Conservation (phyloP, 2,329 filamentous ascomycete genomes). For the Nannizziopsis arthrosporioides region DNA sequence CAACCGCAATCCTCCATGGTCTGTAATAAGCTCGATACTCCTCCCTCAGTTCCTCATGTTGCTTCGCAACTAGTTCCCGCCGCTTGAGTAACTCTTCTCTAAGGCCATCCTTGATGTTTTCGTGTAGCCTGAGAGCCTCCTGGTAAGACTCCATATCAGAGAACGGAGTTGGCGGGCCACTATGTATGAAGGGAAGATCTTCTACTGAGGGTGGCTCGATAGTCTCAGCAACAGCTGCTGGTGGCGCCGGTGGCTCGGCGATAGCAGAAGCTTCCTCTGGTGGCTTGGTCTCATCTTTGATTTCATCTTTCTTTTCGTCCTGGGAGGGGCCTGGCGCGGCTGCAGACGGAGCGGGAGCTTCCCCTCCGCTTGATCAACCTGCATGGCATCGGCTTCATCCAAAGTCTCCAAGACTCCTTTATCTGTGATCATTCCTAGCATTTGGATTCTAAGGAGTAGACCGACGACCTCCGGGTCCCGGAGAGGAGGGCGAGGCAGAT, state of each 20-base stretch:
- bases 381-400: constrained; percentile 19
- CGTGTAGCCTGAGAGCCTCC: constrained; percentile 30
- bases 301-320: constrained; percentile 18
- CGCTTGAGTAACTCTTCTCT: constrained; percentile 29
- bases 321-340: constrained; percentile 16
- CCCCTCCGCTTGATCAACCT: constrained; percentile 14
- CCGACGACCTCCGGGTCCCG: constrained; percentile 33
- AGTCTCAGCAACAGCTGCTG: constrained; percentile 12
- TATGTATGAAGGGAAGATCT: constrained; percentile 36
- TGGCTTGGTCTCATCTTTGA: constrained; percentile 15
- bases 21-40: constrained; percentile 35
- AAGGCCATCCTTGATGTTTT: constrained; percentile 31
- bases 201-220: constrained; percentile 30
- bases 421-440: constrained; percentile 34
- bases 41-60: constrained; percentile 31
- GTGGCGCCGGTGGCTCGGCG: constrained; percentile 2
- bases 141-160: constrained; percentile 36
- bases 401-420: constrained; percentile 22
- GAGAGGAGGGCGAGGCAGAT: constrained; percentile 33
- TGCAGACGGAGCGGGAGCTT: constrained; percentile 6
- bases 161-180: constrained; percentile 33
- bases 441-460: constrained; percentile 34
- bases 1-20: constrained; percentile 35
- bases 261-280: constrained; percentile 4
- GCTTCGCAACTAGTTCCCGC: constrained; percentile 28